Evolutionary conservation across 2,329 filamentous ascomycete species (phyloP), one percentile per base, ranked within the genome.

Genomic region (Xylariales sp.): DNA sequence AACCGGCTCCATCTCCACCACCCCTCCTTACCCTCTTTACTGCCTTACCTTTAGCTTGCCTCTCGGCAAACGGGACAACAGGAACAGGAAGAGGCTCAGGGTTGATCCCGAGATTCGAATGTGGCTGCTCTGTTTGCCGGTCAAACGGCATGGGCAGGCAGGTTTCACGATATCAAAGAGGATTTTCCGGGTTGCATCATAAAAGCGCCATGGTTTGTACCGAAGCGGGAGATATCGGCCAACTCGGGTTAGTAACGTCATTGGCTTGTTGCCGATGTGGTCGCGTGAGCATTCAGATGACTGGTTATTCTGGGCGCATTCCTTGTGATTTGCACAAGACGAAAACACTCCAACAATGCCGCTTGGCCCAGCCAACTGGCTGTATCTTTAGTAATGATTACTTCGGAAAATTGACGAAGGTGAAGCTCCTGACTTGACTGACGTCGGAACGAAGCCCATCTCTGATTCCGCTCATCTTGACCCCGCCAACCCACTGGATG

Each of bases 171-270:
- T 25, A 16, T 18, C 18, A 58, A 59, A 61, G 56, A 56, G 51
- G 54, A 61, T 60, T 60, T 61, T 41, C 55, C 58, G 57, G 57
- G 56, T 58, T 46, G 44, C 50, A 50, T 44, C 49, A 51, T 45
- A 43, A 47, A 50, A 42, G 45, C 44, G 50, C 46, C 33, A 42
- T 44, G 22, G 40, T 40, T 47, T 46, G 44, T 51, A 45, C 51
- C 51, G 51, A 57, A 44, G 46, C 57, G 58, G 57, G 51, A 53
- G 46, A 55, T 56, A 47, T 54, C 58, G 58, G 56, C 48, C 42
- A 52, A 43, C 36, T 51, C 43, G 48, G 49, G 36, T 41, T 44
- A 43, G 42, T 45, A 40, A 32, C 38, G 38, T 40, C 29, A 40
- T 33, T 25, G 29, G 31, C 12, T 33, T n/a, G n/a, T 33, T 16